phyloP scores from a whole-genome alignment of 2,329 filamentous ascomycete species.

The Biscogniauxia mediterranea region DNA sequence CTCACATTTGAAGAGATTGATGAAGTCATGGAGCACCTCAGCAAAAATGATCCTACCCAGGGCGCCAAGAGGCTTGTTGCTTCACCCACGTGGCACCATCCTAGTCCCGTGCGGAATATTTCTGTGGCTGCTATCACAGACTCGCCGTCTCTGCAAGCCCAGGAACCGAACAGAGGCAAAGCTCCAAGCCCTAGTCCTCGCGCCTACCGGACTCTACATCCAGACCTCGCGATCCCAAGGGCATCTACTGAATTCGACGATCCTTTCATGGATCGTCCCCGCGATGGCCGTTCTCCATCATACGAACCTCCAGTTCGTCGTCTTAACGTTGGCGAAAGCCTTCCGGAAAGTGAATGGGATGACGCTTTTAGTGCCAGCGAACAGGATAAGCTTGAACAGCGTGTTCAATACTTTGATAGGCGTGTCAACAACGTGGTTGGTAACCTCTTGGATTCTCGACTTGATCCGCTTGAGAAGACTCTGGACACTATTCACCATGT shows the following conservation, averaged over 20 bases:
- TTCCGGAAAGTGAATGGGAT: constrained; percentile 88
- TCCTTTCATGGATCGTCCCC: constrained; percentile 56
- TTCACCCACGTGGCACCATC: constrained; percentile 46
- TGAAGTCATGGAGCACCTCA: constrained; percentile 84
- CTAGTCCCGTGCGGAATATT: constrained; percentile 40
- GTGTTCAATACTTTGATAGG: constrained; percentile 85
- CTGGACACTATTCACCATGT: constrained; percentile 73
- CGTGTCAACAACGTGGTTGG: constrained; percentile 87
- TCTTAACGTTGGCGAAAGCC: constrained; percentile 60
- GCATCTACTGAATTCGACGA: constrained; percentile 59
- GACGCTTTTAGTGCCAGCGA: constrained; percentile 79
- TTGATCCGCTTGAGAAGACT: constrained; percentile 79
- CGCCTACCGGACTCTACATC: constrained; percentile 47
- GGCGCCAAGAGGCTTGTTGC: constrained; percentile 65
- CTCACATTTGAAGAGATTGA: constrained; percentile 82
- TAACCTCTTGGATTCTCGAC: constrained; percentile 68
- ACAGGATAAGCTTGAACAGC: constrained; percentile 76
- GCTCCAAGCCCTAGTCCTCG: constrained; percentile 72
- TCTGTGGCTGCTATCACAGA: constrained; percentile 39
- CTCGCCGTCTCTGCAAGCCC: constrained; percentile 52
- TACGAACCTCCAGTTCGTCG: constrained; percentile 59
- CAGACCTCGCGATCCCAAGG: constrained; percentile 46
- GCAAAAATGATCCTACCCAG: constrained; percentile 69
- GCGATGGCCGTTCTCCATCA: constrained; percentile 43
- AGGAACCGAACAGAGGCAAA: constrained; percentile 59